Percentiles rank a stretch among this genome's conserved stretches.
phyloP scores from a whole-genome alignment of 2,329 filamentous ascomycete species.

The Botrytis paeoniae region DNA sequence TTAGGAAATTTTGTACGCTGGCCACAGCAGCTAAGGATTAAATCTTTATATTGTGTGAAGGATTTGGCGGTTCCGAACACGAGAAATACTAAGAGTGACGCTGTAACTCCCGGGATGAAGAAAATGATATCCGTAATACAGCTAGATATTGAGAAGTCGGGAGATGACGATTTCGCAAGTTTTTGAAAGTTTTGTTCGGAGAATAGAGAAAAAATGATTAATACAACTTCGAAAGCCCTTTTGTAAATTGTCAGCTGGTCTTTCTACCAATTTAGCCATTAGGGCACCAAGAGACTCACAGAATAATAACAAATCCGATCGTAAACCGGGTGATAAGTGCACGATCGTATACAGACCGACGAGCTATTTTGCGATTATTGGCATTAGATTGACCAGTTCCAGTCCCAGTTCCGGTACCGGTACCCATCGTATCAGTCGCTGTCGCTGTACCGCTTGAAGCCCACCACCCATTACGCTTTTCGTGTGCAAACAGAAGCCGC shows the following conservation, averaged over 20 bases:
- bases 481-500: conserved; percentile 37
- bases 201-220: conserved; percentile 41
- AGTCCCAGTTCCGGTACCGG: conserved; percentile 8
- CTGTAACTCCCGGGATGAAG: conserved; percentile 42
- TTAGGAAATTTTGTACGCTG: neutral
- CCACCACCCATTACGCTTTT: conserved; percentile 34
- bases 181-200: conserved; percentile 35
- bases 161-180: conserved; percentile 32
- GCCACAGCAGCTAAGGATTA: conserved; percentile 29
- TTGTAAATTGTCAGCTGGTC: conserved; percentile 10
- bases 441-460: conserved; percentile 24
- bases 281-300: conserved; percentile 20
- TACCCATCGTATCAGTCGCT: conserved; percentile 18
- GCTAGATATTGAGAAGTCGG: conserved; percentile 38
- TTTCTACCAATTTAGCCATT: neutral
- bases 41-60: conserved; percentile 34
- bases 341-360: conserved; percentile 44
- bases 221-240: conserved; percentile 41
- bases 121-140: conserved; percentile 38
- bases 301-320: conserved; percentile 44
- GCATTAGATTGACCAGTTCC: neutral
- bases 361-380: conserved; percentile 14
- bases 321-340: conserved; percentile 47
- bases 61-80: conserved; percentile 45
- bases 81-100: conserved; percentile 40